phyloP scores from a whole-genome alignment of 2,329 filamentous ascomycete species.

The Knufia fluminis region DNA sequence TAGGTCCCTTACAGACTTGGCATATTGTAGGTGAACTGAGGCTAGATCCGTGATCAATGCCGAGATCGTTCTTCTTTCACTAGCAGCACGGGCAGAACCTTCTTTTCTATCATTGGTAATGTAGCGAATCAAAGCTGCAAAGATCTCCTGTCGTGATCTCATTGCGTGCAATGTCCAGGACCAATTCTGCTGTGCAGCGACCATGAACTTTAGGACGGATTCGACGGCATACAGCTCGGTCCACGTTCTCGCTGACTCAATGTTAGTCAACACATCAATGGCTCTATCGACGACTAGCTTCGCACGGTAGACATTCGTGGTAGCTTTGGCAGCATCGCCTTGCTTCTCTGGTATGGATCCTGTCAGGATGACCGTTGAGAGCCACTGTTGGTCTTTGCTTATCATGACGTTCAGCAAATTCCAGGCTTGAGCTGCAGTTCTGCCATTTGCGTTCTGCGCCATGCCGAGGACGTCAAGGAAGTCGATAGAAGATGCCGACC shows the following conservation, averaged over 20 bases:
- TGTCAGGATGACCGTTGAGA: constrained; percentile 85
- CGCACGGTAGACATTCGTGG: constrained; percentile 32
- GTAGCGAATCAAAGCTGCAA: constrained; percentile 62
- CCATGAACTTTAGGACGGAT: constrained; percentile 76
- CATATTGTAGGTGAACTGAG: constrained; percentile 81
- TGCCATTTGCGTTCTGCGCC: constrained; percentile 35
- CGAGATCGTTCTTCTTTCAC: constrained; percentile 62
- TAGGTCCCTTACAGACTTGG: constrained; percentile 64
- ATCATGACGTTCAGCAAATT: constrained; percentile 77
- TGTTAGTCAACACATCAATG: constrained; percentile 51
- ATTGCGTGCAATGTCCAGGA: constrained; percentile 82
- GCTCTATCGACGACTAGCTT: constrained; percentile 67
- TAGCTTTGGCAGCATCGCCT: constrained; percentile 44
- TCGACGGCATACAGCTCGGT: constrained; percentile 59
- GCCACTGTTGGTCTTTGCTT: constrained; percentile 87
- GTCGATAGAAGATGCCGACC: constrained; percentile 69
- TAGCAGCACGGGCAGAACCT: constrained; percentile 36
- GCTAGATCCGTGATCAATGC: constrained; percentile 79
- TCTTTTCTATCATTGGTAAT: constrained; percentile 48
- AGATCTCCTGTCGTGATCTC: constrained; percentile 62
- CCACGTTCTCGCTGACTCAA: constrained; percentile 45
- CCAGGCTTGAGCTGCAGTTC: constrained; percentile 57
- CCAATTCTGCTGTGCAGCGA: constrained; percentile 87
- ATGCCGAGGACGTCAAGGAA: constrained; percentile 76
- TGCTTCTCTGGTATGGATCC: constrained; percentile 74